Base-by-base conservation (phyloP, 2,329 filamentous ascomycete species). In the Hyphodiscus sp. region DNA sequence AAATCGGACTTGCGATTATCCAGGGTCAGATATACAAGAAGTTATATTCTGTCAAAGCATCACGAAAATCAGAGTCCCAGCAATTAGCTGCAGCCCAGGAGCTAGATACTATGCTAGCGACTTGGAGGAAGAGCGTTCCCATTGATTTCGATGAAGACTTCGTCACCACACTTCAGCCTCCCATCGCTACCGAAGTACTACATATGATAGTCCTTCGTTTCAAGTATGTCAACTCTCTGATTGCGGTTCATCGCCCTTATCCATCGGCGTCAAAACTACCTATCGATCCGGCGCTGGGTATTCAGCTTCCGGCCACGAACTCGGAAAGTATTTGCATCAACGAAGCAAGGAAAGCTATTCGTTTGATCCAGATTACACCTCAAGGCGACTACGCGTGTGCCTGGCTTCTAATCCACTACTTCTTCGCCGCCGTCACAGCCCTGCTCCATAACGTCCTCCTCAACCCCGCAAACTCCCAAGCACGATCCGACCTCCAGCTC, bases 11-110 rank as follows among this genome's bases (percentile, higher is more conserved):
- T 16, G 60, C 61, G 0, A 51, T 54, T 23, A 58, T 65, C 20
- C 63, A 67, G 47, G 63, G 63, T 26, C 58, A 61, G 43, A 60
- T 65, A 11, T 64, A 65, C 46, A 63, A 58, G 45, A 51, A 52
- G 10, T 49, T 64, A 0, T 58, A 51, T 30, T 63, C 59, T 19
- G 56, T 63, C 7, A 53, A 58, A 20, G 66, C 65, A 13, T 19
- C 11, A 2, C 50, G 49, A 18, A 54, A 60, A 51, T 50, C 61
- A 2, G 38, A 47, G 11, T 18, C 42, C 4, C 46, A 60, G 45
- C 49, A 56, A 33, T 20, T 56, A 5, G 41, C 50, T 4, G 54
- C 53, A 2, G 56, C 51, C 2, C 53, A 51, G 30, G 52, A 58
- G 11, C 52, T 63, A 7, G 54, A 55, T 33, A 33, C 26, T 2